These are phyloP conservation scores for Arthrobotrys megalospora DNA, from an alignment of 2,329 filamentous ascomycete species.

Conservation along the genomic window DNA sequence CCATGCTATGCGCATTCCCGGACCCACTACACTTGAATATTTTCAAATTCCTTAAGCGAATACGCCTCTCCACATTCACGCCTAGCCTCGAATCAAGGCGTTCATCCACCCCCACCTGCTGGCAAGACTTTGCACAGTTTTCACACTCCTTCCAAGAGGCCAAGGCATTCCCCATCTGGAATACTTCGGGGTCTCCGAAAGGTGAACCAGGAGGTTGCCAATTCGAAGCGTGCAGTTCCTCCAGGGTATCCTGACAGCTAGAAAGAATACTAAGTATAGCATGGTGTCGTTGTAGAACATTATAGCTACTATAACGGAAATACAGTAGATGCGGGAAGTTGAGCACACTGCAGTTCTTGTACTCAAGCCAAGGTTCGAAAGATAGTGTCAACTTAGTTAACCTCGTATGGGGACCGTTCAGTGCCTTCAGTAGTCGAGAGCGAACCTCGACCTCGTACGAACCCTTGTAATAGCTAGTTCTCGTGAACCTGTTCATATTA, in stretches of 20 bases:
- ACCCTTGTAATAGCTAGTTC: constrained; percentile 1
- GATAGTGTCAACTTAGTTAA: background rate
- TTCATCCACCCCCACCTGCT: too few relatives aligned
- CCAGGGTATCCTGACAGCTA: background rate
- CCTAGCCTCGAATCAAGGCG: too few relatives aligned
- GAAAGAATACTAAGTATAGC: constrained; percentile 6
- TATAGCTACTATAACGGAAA: background rate
- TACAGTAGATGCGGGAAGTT: constrained; percentile 3
- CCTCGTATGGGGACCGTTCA: background rate
- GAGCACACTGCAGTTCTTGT: background rate
- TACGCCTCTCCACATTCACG: background rate
- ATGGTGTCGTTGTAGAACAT: background rate
- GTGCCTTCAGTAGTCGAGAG: background rate
- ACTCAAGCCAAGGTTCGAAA: background rate
- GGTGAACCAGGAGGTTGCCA: background rate
- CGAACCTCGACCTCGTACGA: background rate
- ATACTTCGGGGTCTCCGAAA: background rate
- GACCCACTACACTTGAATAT: background rate
- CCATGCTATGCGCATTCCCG: background rate
- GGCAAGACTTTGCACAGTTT: background rate
- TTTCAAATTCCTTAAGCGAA: constrained; percentile 9
- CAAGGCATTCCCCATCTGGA: background rate
- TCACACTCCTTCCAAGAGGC: background rate
- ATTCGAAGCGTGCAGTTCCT: constrained; percentile 2
- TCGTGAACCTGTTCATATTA: background rate